Evolutionary conservation across 2,329 filamentous ascomycete species (phyloP), one percentile per base, ranked within the genome.

Genomic region (Penicillium vulpinum): DNA sequence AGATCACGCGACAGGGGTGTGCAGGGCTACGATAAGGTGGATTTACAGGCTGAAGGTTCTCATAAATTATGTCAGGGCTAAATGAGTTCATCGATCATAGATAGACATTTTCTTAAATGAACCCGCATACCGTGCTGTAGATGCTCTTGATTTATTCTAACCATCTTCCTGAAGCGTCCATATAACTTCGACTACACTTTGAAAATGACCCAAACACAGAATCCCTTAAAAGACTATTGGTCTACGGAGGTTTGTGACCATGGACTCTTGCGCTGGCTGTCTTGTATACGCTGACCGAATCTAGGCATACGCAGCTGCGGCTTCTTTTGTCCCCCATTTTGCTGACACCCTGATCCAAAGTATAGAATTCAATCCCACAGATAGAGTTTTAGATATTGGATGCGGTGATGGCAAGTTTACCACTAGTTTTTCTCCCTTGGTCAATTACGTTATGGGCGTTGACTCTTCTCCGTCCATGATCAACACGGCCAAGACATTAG

Each of bases 281-380:
- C 24, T 10, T 45, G 22, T 21, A n/a, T 54, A 6, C 26, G n/a
- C 47, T 56, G n/a, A 51, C n/a, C 31, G 3, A 33, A 16, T 16
- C 24, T 49, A 57, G 54, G 35, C 48, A 8, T 57, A 57, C 10
- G 54, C 45, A 18, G 43, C 41, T 7, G 54, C 28, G 56, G 45
- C 16, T 62, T 52, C 67, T 60, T 55, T 54, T 15, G 40, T 51
- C 1, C 51, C 56, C n/a, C 45, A 51, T 15, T 36, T 55, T 22
- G 51, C 46, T n/a, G n/a, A 50, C n/a, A 51, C 39, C 8, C 45
- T 58, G 10, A 18, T 51, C 3, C 10, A 55, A 13, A 51, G 18
- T 9, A 50, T 58, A 11, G n/a, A 45, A 9, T 54, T 54, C 21
- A 31, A 54, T 24, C 31, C 35, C 13, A 51, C 33, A 6, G 56